A percentile compares a stretch with the other conserved stretches of the same genome.
Conservation (phyloP, 208 protist species). For the Borovskyia barvae region DNA sequence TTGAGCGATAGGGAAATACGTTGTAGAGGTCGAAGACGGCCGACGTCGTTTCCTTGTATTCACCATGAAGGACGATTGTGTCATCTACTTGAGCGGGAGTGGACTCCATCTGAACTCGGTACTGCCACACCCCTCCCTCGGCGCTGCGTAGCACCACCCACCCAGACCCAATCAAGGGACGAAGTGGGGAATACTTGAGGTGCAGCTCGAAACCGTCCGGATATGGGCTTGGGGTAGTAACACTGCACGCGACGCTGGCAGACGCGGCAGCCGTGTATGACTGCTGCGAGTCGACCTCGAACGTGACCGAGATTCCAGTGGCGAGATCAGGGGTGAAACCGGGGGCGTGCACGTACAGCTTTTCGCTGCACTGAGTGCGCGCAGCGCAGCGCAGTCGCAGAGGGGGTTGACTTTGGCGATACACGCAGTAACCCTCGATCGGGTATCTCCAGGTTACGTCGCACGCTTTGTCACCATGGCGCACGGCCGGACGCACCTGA, state of each 20-base stretch:
- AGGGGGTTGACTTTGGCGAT: constrained; percentile 41
- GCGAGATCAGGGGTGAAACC: constrained; percentile 36
- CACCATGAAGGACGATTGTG: constrained; percentile 65
- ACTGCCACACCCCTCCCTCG: constrained; percentile 76
- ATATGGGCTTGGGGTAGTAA: constrained; percentile 22
- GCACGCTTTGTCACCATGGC: constrained; percentile 18
- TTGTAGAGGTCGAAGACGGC: constrained; percentile 89
- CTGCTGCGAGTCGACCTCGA: constrained; percentile 49
- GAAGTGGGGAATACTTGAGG: constrained; percentile 75
- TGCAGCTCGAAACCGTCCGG: constrained; percentile 41
- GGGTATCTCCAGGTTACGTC: constrained; percentile 78
- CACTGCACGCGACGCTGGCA: constrained; percentile 34
- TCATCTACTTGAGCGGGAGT: constrained; percentile 77
- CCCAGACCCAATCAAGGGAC: constrained; percentile 65
- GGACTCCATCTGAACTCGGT: constrained; percentile 83
- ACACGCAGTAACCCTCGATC: constrained; percentile 76
- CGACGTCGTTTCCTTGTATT: constrained; percentile 45
- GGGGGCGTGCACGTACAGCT: constrained; percentile 42
- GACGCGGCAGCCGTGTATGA: constrained; percentile 35
- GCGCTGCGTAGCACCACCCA: constrained; percentile 60
- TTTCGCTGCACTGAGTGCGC: constrained; percentile 49
- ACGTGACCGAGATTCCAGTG: constrained; percentile 21
- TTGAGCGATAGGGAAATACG: constrained; percentile 72
- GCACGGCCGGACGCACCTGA: constrained; percentile 42
- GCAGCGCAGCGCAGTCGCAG: constrained; percentile 61